phyloP scores from a whole-genome alignment of 495 filamentous ascomycete species.

The Aspergillus campestris region DNA sequence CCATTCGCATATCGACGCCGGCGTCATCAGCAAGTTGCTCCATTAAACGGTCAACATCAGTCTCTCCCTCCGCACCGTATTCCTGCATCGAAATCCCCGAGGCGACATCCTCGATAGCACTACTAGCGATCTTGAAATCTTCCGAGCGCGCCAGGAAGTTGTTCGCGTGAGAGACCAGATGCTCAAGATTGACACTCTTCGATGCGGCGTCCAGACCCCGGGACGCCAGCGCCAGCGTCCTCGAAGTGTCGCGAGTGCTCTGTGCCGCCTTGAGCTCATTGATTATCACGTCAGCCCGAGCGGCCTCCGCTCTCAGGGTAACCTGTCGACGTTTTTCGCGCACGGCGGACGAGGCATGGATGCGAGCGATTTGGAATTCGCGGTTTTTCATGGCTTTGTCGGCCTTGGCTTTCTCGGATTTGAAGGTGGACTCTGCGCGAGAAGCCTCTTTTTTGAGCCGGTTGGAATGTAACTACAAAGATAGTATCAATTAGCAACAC shows the following conservation, averaged over 20 bases:
- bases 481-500: not conserved
- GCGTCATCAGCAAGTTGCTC: conserved; percentile 42
- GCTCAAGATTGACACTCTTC: conserved; percentile 38
- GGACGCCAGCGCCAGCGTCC: conserved; percentile 35
- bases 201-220: conserved; percentile 38
- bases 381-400: conserved; percentile 42
- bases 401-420: conserved; percentile 41
- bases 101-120: conserved; percentile 40
- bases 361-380: conserved; percentile 43
- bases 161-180: conserved; percentile 36
- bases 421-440: conserved; percentile 39
- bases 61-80: conserved; percentile 38
- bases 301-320: conserved; percentile 36
- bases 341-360: conserved; percentile 40
- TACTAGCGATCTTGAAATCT: conserved; percentile 41
- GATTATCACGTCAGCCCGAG: conserved; percentile 42
- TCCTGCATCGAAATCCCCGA: conserved; percentile 40
- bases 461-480: conserved; percentile 36
- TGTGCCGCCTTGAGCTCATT: conserved; percentile 43
- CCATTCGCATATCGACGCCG: conserved; percentile 36
- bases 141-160: conserved; percentile 39
- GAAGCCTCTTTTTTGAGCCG: conserved; percentile 40
- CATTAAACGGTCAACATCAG: conserved; percentile 40
- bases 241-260: conserved; percentile 38
- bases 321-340: conserved; percentile 41